Base-by-base conservation (phyloP, 2,329 filamentous ascomycete genomes). In the Trichoderma sp. region DNA sequence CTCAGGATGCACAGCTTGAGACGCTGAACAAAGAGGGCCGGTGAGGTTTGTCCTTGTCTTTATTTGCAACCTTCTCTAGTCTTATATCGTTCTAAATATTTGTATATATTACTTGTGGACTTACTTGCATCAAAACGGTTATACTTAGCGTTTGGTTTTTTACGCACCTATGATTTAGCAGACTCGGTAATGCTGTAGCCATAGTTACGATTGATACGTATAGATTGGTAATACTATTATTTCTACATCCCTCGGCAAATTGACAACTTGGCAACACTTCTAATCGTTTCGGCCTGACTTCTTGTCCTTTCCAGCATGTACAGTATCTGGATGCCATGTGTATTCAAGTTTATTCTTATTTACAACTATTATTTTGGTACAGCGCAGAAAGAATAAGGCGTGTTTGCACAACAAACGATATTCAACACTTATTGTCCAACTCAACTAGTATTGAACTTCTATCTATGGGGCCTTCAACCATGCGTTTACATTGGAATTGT, bases 1-100 rank as follows among this genome's bases (percentile, higher is more conserved):
- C 63, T 49, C 63, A 66, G 21, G 63, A 66, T n/a, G 37, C 51
- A 49, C 52, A 56, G 28, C 52, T 58, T 1, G 63, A 66, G 8
- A 46, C 37, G 8, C 1, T 55, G 28, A 58, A 66, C 26, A 66
- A 66, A 58, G 63, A 66, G 24, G 28, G 37, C 7, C 52, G 52
- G 7, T 66, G 34, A 28, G 14, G 11, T 8, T n/a, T 14, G 4
- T 24, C 32, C 24, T 11, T 18, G 26, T 3, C 34, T 14, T 14
- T 21, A 55, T 46, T 10, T 39, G 28, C n/a, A 18, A 18, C 10
- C 26, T 32, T 65, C 51, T 65, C 26, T 55, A 43, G 30, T 43
- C 6, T 46, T 11, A 11, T 30, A 16, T 51, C 52, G 21, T 18
- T 43, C 26, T 55, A 32, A 18, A 43, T 24, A 28, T 21, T 55